Conservation (phyloP, 2,329 filamentous ascomycete species). For the Verticillium tricorpus region DNA sequence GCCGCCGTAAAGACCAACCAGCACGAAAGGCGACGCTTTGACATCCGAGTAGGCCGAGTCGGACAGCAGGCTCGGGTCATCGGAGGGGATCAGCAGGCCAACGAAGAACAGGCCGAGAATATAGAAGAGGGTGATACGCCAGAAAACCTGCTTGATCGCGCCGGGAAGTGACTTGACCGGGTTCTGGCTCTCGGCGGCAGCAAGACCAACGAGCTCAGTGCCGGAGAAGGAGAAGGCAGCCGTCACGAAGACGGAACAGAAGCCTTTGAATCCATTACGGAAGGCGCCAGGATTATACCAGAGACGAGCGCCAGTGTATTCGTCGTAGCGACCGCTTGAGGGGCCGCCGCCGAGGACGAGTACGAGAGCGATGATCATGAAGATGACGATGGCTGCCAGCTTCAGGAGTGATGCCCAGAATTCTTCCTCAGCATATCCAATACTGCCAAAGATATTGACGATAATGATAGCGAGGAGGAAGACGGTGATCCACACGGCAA, state of each 20-base stretch:
- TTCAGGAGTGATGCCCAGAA: slow-evolving; percentile 48
- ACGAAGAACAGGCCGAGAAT: slow-evolving; percentile 48
- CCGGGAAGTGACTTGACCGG: slow-evolving; percentile 70
- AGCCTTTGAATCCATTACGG: slow-evolving; percentile 68
- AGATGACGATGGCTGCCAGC: slow-evolving; percentile 45
- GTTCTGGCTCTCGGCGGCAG: slow-evolving; percentile 66
- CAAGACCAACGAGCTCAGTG: slow-evolving; percentile 70
- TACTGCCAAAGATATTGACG: slow-evolving; percentile 41
- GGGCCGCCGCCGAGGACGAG: slow-evolving; percentile 58
- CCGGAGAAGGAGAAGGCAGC: slow-evolving; percentile 71
- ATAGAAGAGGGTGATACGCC: slow-evolving; percentile 54
- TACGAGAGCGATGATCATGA: slow-evolving; percentile 59
- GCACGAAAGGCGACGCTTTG: slow-evolving; percentile 50
- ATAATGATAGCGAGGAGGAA: slow-evolving; percentile 41
- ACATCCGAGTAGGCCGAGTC: slow-evolving; percentile 7
- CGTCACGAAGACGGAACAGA: slow-evolving; percentile 68
- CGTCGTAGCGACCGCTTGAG: slow-evolving; percentile 33
- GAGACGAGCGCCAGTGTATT: slow-evolving; percentile 45
- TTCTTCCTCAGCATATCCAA: slow-evolving; percentile 52
- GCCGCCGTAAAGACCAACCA: slow-evolving; percentile 47
- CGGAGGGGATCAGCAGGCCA: slow-evolving; percentile 42
- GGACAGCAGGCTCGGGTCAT: slow-evolving; percentile 34
- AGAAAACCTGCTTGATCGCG: slow-evolving; percentile 75
- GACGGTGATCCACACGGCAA: slow-evolving; percentile 51
- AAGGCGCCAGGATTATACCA: slow-evolving; percentile 54